phyloP scores from a whole-genome alignment of 1,284 basidiomycete species.

The Rhodotorula sp. region DNA sequence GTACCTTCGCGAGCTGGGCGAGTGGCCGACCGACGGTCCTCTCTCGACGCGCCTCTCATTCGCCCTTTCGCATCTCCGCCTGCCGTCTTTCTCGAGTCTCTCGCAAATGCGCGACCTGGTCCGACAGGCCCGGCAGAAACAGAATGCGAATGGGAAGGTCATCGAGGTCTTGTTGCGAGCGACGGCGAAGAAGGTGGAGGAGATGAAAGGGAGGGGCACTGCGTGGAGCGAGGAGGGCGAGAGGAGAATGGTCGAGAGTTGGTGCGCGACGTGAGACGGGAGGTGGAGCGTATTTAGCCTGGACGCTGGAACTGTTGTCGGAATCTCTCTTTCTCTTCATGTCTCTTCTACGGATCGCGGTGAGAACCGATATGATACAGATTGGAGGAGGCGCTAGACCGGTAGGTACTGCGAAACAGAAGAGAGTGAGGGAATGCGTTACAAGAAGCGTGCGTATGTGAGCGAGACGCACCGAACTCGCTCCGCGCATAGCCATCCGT shows the following conservation, averaged over 20 bases:
- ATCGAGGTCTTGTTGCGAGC: neutral
- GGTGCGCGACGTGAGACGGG: neutral
- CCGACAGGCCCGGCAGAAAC: neutral
- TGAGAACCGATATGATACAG: no score
- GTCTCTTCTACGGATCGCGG: no score
- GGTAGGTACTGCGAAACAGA: neutral
- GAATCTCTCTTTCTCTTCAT: no score
- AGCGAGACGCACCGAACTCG: neutral
- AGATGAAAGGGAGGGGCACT: neutral
- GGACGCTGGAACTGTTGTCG: neutral
- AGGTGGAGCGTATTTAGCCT: neutral
- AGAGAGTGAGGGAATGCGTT: no score
- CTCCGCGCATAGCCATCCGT: no score
- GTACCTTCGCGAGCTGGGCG: neutral
- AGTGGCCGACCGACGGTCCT: no score
- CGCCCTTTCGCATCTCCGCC: slow-evolving; percentile 2
- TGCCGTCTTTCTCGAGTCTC: slow-evolving; percentile 10
- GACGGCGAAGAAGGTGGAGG: slow-evolving; percentile 8
- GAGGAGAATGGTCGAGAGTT: neutral
- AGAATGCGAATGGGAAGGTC: neutral
- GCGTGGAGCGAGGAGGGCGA: slow-evolving; percentile 2
- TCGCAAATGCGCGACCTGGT: slow-evolving; percentile 7
- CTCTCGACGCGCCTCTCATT: slow-evolving; percentile 6
- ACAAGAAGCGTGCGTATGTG: neutral
- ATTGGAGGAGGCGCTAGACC: no score